Conservation (phyloP, 805 yeast genomes). For the Candida sonorensis region DNA sequence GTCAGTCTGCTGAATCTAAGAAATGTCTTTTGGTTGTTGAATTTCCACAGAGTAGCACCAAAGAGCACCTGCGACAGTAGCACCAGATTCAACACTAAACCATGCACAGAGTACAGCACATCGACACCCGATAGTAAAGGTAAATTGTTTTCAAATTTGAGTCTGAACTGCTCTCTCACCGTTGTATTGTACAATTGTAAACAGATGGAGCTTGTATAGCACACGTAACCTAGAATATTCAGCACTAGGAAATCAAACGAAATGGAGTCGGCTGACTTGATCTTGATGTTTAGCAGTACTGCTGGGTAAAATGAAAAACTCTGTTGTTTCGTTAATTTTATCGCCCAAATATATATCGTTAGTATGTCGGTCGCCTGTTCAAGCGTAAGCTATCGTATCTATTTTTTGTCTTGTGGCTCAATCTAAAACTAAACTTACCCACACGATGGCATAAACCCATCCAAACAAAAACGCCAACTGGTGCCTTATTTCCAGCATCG, state of each 20-base stretch:
- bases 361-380: too few relatives aligned
- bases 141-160: slow-evolving; percentile 24
- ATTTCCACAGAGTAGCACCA: slow-evolving; percentile 29
- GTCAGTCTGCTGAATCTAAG: slow-evolving; percentile 21
- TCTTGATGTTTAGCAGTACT: slow-evolving; percentile 31
- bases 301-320: slow-evolving; percentile 47
- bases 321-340: slow-evolving; percentile 15
- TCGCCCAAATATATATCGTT: too few relatives aligned
- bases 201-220: slow-evolving; percentile 34
- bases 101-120: slow-evolving; percentile 41
- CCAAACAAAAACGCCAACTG: slow-evolving; percentile 16
- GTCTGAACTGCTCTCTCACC: slow-evolving; percentile 26
- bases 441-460: slow-evolving; percentile 23
- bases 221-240: slow-evolving; percentile 41
- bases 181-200: slow-evolving; percentile 33
- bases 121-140: slow-evolving; percentile 41
- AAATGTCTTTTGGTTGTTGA: slow-evolving; percentile 22
- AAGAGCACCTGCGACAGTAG: slow-evolving; percentile 31
- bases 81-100: slow-evolving; percentile 33
- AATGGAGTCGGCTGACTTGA: slow-evolving; percentile 39
- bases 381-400: too few relatives aligned
- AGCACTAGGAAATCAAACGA: slow-evolving; percentile 41
- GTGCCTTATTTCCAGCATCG: too few relatives aligned
- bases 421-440: slow-evolving; percentile 18
- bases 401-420: too few relatives aligned